These are phyloP conservation scores for Ascosphaera acerosa DNA, from an alignment of 2,329 filamentous ascomycete genomes.

Conservation along the genomic window DNA sequence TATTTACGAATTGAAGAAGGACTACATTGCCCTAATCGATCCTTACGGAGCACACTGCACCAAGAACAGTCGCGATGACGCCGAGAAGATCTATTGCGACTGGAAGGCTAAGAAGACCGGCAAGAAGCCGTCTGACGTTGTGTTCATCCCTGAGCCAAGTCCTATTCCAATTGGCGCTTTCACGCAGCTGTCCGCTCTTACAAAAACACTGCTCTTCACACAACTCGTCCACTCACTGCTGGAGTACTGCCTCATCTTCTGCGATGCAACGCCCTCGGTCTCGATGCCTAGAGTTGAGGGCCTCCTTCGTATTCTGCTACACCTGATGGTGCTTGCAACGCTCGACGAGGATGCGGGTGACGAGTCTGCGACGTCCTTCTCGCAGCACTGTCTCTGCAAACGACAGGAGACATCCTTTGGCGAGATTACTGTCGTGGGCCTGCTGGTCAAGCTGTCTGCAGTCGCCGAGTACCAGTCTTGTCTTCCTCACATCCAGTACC, in stretches of 20 bases:
- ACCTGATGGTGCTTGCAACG: conserved; percentile 64
- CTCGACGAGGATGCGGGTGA: conserved; percentile 41
- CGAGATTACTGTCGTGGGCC: conserved; percentile 24
- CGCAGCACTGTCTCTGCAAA: conserved; percentile 41
- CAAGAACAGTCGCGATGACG: conserved; percentile 91
- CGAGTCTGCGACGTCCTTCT: conserved; percentile 33
- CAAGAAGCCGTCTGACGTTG: conserved; percentile 54
- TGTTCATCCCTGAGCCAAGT: conserved; percentile 68
- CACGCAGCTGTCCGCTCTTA: conserved; percentile 50
- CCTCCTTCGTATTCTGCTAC: conserved; percentile 74
- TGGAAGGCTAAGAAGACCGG: conserved; percentile 73
- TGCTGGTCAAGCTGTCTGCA: conserved; percentile 27
- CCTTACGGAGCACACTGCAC: conserved; percentile 92
- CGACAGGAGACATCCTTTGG: conserved; percentile 23
- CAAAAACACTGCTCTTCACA: conserved; percentile 59
- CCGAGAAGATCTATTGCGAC: conserved; percentile 67
- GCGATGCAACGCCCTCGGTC: conserved; percentile 44
- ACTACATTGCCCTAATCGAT: conserved; percentile 71
- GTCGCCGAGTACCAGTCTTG: conserved; percentile 60
- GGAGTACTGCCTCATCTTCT: conserved; percentile 48
- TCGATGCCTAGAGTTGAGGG: conserved; percentile 66
- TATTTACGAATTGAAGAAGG: conserved; percentile 72
- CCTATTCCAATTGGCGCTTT: conserved; percentile 58
- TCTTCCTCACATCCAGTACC: conserved; percentile 58
- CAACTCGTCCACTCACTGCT: conserved; percentile 78